Evolutionary conservation across 2,329 filamentous ascomycete genomes (phyloP).

Genomic region (Colletotrichum eremochloae): DNA sequence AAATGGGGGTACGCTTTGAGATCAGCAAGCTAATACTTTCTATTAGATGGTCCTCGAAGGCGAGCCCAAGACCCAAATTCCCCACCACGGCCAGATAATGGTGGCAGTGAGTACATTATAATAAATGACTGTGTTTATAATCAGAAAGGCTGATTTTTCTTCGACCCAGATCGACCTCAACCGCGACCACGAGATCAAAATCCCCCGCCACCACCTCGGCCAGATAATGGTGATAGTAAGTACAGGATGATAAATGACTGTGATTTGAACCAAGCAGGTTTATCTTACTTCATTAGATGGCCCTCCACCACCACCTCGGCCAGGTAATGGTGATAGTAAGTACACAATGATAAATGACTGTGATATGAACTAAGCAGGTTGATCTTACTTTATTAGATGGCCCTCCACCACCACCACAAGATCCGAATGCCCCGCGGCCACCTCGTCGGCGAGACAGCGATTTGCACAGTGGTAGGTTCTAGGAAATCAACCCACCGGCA

Average conservation of each 20-base stretch:
- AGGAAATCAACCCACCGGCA: not conserved
- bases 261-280: too few relatives aligned
- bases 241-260: not conserved
- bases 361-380: too few relatives aligned
- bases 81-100: not conserved
- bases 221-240: not conserved
- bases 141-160: not conserved
- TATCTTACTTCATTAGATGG: too few relatives aligned
- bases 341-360: not conserved
- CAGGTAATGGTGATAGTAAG: not conserved
- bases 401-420: too few relatives aligned
- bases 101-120: not conserved
- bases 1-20: not conserved
- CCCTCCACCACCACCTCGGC: not conserved
- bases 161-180: not conserved
- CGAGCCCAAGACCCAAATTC: not conserved
- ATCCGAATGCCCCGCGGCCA: too few relatives aligned
- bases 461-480: not conserved
- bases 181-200: not conserved
- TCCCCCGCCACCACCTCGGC: not conserved
- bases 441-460: not conserved
- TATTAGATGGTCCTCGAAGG: not conserved
- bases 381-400: too few relatives aligned
- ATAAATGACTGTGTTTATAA: not conserved
- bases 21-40: not conserved